These are phyloP conservation scores for Schizosaccharomyces versatilis DNA, from an alignment of 1,139 yeast genomes.

Conservation along the genomic window DNA sequence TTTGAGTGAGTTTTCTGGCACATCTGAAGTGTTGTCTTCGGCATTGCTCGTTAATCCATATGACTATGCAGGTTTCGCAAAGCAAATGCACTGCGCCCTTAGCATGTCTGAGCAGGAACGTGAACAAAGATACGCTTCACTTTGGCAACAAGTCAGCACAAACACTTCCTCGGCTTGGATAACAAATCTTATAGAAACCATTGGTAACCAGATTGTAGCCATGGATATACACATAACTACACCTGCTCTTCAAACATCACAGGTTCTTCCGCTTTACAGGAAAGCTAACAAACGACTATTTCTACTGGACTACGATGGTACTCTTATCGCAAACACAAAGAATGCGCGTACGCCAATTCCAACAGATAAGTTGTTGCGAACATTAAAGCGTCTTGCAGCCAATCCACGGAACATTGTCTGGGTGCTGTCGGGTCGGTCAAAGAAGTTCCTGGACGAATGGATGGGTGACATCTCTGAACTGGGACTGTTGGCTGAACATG, in stretches of 20 bases:
- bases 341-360: conserved; percentile 98
- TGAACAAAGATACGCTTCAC: conserved; percentile 23
- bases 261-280: conserved; percentile 38
- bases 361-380: conserved; percentile 41
- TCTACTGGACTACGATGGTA: conserved; percentile 90
- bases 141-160: conserved; percentile 39
- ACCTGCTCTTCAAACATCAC: conserved; percentile 60
- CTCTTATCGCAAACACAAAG: conserved; percentile 80
- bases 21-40: conserved; percentile 56
- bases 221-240: conserved; percentile 36
- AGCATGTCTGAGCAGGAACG: conserved; percentile 22
- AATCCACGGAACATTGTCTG: conserved; percentile 78
- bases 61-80: conserved; percentile 88
- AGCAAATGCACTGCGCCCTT: conserved; percentile 51
- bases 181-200: conserved; percentile 32
- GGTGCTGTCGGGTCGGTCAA: conserved; percentile 93
- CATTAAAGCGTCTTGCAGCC: conserved; percentile 36
- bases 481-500: conserved; percentile 91
- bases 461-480: conserved; percentile 42
- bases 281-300: conserved; percentile 50
- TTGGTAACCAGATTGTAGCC: conserved; percentile 29
- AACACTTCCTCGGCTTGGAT: conserved; percentile 75
- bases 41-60: conserved; percentile 85
- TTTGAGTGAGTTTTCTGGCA: conserved; percentile 81
- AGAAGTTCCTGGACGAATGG: conserved; percentile 72